phyloP scores from a whole-genome alignment of 2,329 filamentous ascomycete species.

The Trichoderma aggressivum region DNA sequence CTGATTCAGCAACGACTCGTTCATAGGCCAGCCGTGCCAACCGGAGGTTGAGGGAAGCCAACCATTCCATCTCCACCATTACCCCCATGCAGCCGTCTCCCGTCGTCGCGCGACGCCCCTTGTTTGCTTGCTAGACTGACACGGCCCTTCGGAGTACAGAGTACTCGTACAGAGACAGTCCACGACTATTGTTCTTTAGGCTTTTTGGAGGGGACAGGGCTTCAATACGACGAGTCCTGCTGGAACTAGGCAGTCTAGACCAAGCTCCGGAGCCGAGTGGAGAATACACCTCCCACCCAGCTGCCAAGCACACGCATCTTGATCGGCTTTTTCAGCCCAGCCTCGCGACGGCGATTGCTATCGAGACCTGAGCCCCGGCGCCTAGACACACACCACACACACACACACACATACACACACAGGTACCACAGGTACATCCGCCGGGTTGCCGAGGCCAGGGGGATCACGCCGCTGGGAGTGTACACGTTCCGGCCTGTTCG shows the following conservation, averaged over 20 bases:
- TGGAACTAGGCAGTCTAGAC: conserved; percentile 1
- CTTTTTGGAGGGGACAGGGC: background rate
- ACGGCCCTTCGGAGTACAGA: conserved; percentile 1
- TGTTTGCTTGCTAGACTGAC: background rate
- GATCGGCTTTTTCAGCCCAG: conserved; percentile 7
- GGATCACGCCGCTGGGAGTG: background rate
- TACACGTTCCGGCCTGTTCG: background rate
- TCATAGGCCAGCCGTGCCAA: background rate
- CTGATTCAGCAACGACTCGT: conserved; percentile 13
- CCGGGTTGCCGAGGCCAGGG: background rate
- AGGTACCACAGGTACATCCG: background rate
- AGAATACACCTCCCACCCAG: background rate
- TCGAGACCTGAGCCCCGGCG: background rate
- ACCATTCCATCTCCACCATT: conserved; percentile 17
- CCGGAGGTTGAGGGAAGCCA: background rate
- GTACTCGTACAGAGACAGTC: background rate
- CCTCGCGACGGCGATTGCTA: background rate
- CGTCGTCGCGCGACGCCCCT: conserved; percentile 12
- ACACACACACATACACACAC: background rate
- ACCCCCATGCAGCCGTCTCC: conserved; percentile 14
- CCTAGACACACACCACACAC: background rate
- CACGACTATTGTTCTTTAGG: background rate
- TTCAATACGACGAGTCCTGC: background rate
- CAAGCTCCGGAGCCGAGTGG: background rate
- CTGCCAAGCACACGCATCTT: conserved; percentile 7